A percentile compares a stretch with the other conserved stretches of the same genome.
These are phyloP conservation scores for Gamarada debralockiae DNA, from an alignment of 495 filamentous ascomycete genomes.

Conservation along the genomic window DNA sequence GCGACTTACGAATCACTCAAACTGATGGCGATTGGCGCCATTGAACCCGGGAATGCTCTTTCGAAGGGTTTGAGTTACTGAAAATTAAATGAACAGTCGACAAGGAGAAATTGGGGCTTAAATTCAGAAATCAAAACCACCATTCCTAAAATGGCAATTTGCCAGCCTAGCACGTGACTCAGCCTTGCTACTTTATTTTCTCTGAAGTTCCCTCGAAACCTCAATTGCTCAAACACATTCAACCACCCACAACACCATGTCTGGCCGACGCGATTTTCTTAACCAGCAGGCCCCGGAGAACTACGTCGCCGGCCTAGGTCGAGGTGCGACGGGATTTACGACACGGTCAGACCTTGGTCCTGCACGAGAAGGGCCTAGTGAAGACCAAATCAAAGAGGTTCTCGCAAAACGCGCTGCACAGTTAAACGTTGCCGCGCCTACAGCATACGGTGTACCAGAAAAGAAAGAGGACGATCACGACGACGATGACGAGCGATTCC, in stretches of 20 bases:
- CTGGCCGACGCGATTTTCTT: slow-evolving; percentile 85
- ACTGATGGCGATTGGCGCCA: too few relatives aligned
- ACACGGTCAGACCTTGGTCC: slow-evolving; percentile 96
- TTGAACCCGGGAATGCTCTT: too few relatives aligned
- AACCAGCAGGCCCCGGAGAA: slow-evolving; percentile 92
- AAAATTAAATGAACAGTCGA: too few relatives aligned
- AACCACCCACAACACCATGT: slow-evolving; percentile 43
- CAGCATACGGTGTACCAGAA: slow-evolving; percentile 70
- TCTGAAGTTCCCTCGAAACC: neutral
- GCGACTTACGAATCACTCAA: too few relatives aligned
- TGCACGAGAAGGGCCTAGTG: slow-evolving; percentile 92
- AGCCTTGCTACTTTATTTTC: neutral
- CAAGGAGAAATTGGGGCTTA: too few relatives aligned
- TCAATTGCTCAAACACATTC: neutral
- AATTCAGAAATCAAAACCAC: too few relatives aligned
- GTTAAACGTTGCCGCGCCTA: slow-evolving; percentile 75
- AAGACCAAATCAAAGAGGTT: slow-evolving; percentile 97
- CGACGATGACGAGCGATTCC: slow-evolving; percentile 81
- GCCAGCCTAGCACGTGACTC: neutral
- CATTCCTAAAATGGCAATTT: too few relatives aligned
- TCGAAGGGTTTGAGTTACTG: too few relatives aligned
- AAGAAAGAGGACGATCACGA: slow-evolving; percentile 71
- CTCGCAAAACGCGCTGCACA: slow-evolving; percentile 86
- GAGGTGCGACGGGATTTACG: slow-evolving; percentile 97
- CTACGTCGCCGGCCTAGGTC: slow-evolving; percentile 96